Percentiles rank a stretch among this genome's conserved stretches.
These are phyloP conservation scores for Lactifluus volemus DNA, from an alignment of 768 basidiomycete genomes.

Conservation along the genomic window DNA sequence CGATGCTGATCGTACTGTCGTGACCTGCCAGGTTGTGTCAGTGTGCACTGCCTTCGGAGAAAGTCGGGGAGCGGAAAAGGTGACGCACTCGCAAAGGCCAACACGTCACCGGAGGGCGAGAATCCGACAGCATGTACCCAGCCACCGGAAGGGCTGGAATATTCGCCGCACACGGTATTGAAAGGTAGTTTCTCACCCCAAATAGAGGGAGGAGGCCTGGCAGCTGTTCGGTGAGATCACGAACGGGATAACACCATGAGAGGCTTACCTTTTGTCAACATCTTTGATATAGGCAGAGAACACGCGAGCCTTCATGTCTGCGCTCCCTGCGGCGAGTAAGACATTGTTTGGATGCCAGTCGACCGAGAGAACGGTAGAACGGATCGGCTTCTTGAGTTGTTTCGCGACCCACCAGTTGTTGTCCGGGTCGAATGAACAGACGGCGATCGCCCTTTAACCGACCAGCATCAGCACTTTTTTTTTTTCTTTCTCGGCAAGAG, in stretches of 20 bases:
- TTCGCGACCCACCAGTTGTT: constrained; percentile 99
- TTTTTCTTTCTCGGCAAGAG: not conserved
- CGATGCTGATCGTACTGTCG: constrained; percentile 88
- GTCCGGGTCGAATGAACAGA: constrained; percentile 96
- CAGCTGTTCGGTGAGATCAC: not conserved
- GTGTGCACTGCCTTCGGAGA: not conserved
- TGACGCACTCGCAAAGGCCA: constrained; percentile 86
- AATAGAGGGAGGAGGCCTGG: constrained; percentile 75
- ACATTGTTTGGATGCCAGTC: constrained; percentile 99
- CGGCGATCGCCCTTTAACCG: constrained; percentile 73
- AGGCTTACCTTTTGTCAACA: constrained; percentile 75
- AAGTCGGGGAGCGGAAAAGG: not conserved
- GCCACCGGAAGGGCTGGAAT: constrained; percentile 78
- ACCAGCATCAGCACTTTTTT: not conserved
- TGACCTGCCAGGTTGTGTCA: constrained; percentile 50
- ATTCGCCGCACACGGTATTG: constrained; percentile 96
- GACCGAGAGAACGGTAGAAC: constrained; percentile 86
- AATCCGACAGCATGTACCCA: constrained; percentile 97
- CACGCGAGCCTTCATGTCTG: constrained; percentile 95
- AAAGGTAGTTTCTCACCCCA: constrained; percentile 99
- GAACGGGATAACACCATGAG: not conserved
- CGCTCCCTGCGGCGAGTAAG: constrained; percentile 91
- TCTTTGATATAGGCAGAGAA: constrained; percentile 99
- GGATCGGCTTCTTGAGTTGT: constrained; percentile 93
- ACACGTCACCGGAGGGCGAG: constrained; percentile 89